Base-by-base conservation (phyloP, 2,329 filamentous ascomycete genomes). In the Fusarium guadeloupense region DNA sequence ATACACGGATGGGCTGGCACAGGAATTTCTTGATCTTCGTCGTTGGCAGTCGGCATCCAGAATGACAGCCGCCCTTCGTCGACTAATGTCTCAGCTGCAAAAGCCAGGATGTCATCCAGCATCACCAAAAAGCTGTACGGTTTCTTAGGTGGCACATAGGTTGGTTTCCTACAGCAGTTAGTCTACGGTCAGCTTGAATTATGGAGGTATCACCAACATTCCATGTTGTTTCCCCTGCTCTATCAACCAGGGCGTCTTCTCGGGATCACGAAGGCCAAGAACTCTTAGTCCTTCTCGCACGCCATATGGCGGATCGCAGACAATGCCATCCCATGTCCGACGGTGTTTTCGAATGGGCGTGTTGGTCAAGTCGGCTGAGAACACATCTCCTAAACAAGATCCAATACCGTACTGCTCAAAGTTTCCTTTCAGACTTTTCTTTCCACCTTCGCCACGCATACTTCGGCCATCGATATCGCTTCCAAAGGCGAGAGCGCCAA, bases 251-350 rank as follows among this genome's bases (percentile, higher is more conserved):
- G 82, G 78, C 5, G 77, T 79, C 68, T 85, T 88, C 47, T 82
- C 82, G 0, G 85, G 83, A 67, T 95, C 88, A 60, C 89, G 86
- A 48, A 86, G 84, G 1, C 95, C 95, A 1, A 99, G 81, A 3
- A 99, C 94, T 69, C 91, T 91, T 56, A 98, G 76, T 0, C 95
- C 95, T 75, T 99, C 95, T 41, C 95, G 84, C 6, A 99, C 93
- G 3, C 95, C 95, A 72, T 99, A 99, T 0, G 95, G 95, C 16
- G 95, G 95, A 77, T 99, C 95, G 70, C 93, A 98, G 7, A 98
- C 82, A 55, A 99, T 96, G 5, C 92, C 93, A 74, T 99, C 93
- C 55, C 98, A 86, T 64, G 89, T 83, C 44, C 85, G 75, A n/a
- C 70, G 74, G 25, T 75, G 70, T 26, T 75, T 76, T 37, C 85